Evolutionary conservation across 1,284 basidiomycete species (phyloP).

Genomic region (Rhizopogon parksii): DNA sequence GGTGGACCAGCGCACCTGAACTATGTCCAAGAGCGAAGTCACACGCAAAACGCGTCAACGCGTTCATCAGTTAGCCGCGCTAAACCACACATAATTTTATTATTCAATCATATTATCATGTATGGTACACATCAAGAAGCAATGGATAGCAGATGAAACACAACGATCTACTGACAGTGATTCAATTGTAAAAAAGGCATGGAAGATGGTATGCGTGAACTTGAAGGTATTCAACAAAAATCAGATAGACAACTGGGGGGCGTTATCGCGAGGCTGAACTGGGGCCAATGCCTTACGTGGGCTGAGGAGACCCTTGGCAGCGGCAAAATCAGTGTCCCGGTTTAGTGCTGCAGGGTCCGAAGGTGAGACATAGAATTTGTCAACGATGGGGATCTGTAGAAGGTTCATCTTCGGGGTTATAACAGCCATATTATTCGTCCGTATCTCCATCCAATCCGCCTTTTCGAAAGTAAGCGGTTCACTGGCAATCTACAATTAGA

Average conservation of each 20-base stretch:
- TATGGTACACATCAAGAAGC: too few relatives aligned
- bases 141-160: neutral
- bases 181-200: neutral
- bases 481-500: slow-evolving; percentile 59
- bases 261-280: slow-evolving; percentile 14
- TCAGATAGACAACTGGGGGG: slow-evolving; percentile 18
- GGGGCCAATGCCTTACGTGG: slow-evolving; percentile 33
- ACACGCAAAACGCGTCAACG: too few relatives aligned
- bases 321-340: slow-evolving; percentile 66
- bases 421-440: slow-evolving; percentile 88
- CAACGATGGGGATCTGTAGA: slow-evolving; percentile 88
- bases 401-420: slow-evolving; percentile 93
- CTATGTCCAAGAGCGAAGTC: too few relatives aligned
- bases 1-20: too few relatives aligned
- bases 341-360: slow-evolving; percentile 62
- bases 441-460: slow-evolving; percentile 96
- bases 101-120: too few relatives aligned
- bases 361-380: slow-evolving; percentile 81
- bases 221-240: neutral
- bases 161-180: neutral
- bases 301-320: slow-evolving; percentile 65
- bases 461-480: slow-evolving; percentile 94
- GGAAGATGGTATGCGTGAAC: neutral
- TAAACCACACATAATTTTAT: too few relatives aligned
- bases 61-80: too few relatives aligned